Percentiles rank a stretch among this genome's conserved stretches.
Evolutionary conservation across 2,329 filamentous ascomycete species (phyloP).

Genomic region (Tolypocladium amazonense): DNA sequence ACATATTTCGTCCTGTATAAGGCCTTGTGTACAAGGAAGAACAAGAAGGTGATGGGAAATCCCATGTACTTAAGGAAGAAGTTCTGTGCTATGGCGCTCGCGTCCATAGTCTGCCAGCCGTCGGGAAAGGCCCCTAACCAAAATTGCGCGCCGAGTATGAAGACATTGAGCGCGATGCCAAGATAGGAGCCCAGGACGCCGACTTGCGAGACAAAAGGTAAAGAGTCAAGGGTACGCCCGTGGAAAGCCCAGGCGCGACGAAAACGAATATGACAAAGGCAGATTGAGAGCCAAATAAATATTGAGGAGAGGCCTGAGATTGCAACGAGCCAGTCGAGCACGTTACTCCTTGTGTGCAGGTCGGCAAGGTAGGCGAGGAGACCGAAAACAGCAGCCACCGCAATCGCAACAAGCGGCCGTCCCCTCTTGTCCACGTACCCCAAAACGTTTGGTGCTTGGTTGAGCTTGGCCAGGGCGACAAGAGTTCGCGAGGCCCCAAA

Average conservation of each 20-base stretch:
- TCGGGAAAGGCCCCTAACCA: slow-evolving; percentile 78
- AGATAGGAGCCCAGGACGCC: slow-evolving; percentile 73
- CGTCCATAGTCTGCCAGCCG: slow-evolving; percentile 35
- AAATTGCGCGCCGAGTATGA: slow-evolving; percentile 76
- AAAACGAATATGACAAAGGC: slow-evolving; percentile 83
- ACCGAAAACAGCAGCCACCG: slow-evolving; percentile 55
- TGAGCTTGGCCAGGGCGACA: slow-evolving; percentile 78
- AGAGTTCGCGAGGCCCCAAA: slow-evolving; percentile 88
- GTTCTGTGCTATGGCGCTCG: slow-evolving; percentile 39
- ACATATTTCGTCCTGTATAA: slow-evolving; percentile 61
- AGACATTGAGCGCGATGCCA: slow-evolving; percentile 62
- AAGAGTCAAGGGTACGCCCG: slow-evolving; percentile 59
- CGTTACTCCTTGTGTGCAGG: slow-evolving; percentile 43
- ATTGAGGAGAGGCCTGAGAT: slow-evolving; percentile 63
- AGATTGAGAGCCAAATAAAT: slow-evolving; percentile 78
- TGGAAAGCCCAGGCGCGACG: slow-evolving; percentile 63
- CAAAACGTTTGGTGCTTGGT: slow-evolving; percentile 67
- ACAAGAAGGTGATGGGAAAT: slow-evolving; percentile 55
- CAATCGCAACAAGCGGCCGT: slow-evolving; percentile 65
- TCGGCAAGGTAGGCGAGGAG: slow-evolving; percentile 67
- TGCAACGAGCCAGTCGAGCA: slow-evolving; percentile 73
- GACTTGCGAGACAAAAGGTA: slow-evolving; percentile 72
- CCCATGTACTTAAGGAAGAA: slow-evolving; percentile 70
- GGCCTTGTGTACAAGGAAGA: slow-evolving; percentile 68
- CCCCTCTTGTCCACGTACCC: slow-evolving; percentile 76